Evolutionary conservation across 768 basidiomycete genomes (phyloP), one percentile per base, ranked within the genome.

Genomic region (Tulasnella sp.): DNA sequence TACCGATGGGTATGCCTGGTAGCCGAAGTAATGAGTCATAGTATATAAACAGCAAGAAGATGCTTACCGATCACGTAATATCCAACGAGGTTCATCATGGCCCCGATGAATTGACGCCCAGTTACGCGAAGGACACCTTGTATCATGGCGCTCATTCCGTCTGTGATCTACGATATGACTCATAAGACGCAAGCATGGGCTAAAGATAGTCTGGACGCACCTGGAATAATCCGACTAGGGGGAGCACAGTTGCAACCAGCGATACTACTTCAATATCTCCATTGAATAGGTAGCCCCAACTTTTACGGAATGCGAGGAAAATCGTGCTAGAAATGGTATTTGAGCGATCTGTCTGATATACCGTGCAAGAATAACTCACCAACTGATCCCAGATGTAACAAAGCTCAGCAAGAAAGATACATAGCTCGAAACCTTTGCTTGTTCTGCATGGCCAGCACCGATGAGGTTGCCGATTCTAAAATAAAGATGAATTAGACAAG

Each of bases 391-490:
- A 12, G 81, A 77, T n/a, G 88, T 67, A 4, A 66, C 64, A 10
- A 89, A 59, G 0, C 79, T 77, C 66, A 92, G 69, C 15, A 80
- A 53, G 25, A 96, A 65, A 1, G 84, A 66, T 0, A 80, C 73
- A 37, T 70, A 71, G 2, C 83, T 75, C 0, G 84, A 75, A 29
- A 84, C 69, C 12, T 70, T 72, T 0, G 92, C 90, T 41, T 87
- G 79, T 50, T 70, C 70, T 0, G 80, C 77, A 31, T 87, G 80
- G 32, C 75, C 70, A 56, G 90, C 83, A 4, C 92, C 91, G 2
- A 95, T 72, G 2, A 93, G 70, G 60, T 95, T 95, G 10, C 91
- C 91, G 27, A 91, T 81, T 7, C 87, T 87, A 32, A 5, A 9
- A 49, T 22, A 3, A 1, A 42, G 13, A 50, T 37, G 22, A 39